These are phyloP conservation scores for Agapanthus africanus DNA, from an alignment of 106 monocot genomes.

Conservation along the genomic window DNA sequence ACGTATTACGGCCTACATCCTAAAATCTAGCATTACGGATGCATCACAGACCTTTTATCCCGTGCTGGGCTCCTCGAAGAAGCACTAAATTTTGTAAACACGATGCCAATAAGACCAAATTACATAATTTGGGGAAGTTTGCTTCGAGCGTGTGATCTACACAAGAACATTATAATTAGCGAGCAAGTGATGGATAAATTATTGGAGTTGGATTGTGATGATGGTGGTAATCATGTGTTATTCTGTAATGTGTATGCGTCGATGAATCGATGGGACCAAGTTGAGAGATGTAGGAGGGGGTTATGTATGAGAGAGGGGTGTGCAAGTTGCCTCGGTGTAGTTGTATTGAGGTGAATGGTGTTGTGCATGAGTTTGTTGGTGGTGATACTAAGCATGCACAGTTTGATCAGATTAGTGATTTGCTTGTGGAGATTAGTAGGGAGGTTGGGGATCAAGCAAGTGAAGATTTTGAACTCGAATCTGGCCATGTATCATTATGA, in stretches of 20 bases:
- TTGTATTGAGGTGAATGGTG: constrained; percentile 30
- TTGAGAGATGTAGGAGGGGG: constrained; percentile 11
- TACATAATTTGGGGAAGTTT: constrained; percentile 17
- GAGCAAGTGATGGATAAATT: constrained; percentile 14
- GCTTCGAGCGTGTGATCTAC: constrained; percentile 23
- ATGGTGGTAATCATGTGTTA: constrained; percentile 21
- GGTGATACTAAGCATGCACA: constrained; percentile 22
- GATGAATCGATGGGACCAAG: constrained; percentile 18
- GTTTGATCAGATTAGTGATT: no score
- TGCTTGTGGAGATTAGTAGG: no score
- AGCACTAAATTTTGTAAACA: constrained; percentile 8
- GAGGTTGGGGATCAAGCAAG: no score
- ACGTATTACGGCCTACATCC: constrained; percentile 29
- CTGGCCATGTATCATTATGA: no score
- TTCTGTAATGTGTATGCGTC: constrained; percentile 14
- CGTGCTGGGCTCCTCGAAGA: constrained; percentile 12
- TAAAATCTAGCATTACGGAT: constrained; percentile 55
- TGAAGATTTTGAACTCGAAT: no score
- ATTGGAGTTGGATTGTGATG: constrained; percentile 18
- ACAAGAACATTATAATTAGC: constrained; percentile 13
- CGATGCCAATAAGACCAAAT: constrained; percentile 6
- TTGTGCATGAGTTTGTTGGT: constrained; percentile 31
- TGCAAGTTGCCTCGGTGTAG: constrained; percentile 32
- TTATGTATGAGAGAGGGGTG: constrained; percentile 22
- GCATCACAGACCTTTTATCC: constrained; percentile 23